These are phyloP conservation scores for Lyophyllum decastes DNA, from an alignment of 768 basidiomycete species.

Conservation along the genomic window DNA sequence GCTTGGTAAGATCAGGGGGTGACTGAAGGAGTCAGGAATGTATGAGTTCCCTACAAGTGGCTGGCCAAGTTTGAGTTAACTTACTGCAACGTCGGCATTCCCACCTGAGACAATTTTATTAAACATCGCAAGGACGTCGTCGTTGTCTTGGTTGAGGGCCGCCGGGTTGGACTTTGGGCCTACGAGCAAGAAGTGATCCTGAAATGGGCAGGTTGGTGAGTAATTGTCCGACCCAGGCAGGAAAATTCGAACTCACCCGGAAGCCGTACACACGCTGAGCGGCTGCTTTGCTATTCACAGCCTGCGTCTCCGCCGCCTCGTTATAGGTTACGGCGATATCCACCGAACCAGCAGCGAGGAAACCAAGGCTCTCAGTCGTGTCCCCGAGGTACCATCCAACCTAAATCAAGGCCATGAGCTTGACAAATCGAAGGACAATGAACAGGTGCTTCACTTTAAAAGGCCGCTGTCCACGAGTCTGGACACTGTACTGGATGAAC, in stretches of 20 bases:
- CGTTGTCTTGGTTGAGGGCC: constrained; percentile 24
- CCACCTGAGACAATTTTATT: constrained; percentile 46
- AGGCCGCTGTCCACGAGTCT: constrained; percentile 1
- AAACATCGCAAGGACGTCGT: constrained; percentile 44
- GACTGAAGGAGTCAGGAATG: constrained; percentile 24
- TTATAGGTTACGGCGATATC: constrained; percentile 58
- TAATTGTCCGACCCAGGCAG: background rate
- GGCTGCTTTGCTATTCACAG: constrained; percentile 30
- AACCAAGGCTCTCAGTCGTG: constrained; percentile 50
- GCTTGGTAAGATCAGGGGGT: constrained; percentile 22
- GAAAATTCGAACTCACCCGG: constrained; percentile 33
- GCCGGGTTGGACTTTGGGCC: constrained; percentile 52
- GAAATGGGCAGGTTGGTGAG: background rate
- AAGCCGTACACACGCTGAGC: constrained; percentile 43
- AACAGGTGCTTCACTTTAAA: constrained; percentile 9
- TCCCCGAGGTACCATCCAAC: constrained; percentile 60
- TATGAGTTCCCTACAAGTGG: background rate
- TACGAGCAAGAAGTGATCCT: constrained; percentile 55
- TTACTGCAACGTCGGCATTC: constrained; percentile 43
- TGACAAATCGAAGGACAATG: background rate
- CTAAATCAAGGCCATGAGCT: constrained; percentile 26
- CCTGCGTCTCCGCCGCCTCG: constrained; percentile 46
- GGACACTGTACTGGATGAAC: constrained; percentile 17
- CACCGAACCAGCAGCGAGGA: constrained; percentile 40
- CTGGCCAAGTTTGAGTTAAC: background rate